phyloP scores from a whole-genome alignment of 352 stramenopile genomes.

The Phytopythium chamaehyphon region DNA sequence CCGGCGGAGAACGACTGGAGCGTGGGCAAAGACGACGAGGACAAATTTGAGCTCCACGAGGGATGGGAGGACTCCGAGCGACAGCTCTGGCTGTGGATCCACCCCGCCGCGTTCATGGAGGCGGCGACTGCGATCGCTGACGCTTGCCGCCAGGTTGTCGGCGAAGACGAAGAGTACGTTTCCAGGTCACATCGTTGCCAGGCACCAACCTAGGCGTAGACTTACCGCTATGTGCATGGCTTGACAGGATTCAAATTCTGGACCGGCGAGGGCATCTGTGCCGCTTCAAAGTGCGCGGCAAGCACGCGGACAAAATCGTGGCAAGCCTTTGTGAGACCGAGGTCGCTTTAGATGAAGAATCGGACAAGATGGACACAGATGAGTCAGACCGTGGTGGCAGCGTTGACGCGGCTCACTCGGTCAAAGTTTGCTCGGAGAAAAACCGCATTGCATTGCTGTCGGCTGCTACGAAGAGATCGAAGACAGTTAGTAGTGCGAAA shows the following conservation, averaged over 20 bases:
- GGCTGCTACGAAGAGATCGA: background rate
- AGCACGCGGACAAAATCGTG: slow-evolving; percentile 34
- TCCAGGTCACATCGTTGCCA: too few relatives aligned
- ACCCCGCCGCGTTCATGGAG: slow-evolving; percentile 72
- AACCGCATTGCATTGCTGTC: slow-evolving; percentile 21
- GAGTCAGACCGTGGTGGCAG: slow-evolving; percentile 54
- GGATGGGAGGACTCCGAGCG: slow-evolving; percentile 46
- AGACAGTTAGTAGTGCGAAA: background rate
- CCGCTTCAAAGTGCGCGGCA: slow-evolving; percentile 63
- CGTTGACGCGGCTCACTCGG: slow-evolving; percentile 17
- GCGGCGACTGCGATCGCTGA: slow-evolving; percentile 49
- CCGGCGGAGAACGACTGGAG: slow-evolving; percentile 33
- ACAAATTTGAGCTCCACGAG: slow-evolving; percentile 27
- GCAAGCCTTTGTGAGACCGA: slow-evolving; percentile 11
- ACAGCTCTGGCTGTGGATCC: slow-evolving; percentile 79
- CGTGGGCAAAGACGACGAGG: background rate
- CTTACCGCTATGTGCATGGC: background rate
- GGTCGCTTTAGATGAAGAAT: slow-evolving; percentile 1
- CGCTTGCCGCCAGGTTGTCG: slow-evolving; percentile 44
- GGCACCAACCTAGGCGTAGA: too few relatives aligned
- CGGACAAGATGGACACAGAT: background rate
- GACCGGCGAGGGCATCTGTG: slow-evolving; percentile 66
- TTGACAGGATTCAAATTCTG: slow-evolving; percentile 43
- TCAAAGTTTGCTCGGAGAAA: slow-evolving; percentile 3
- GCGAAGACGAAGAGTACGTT: slow-evolving; percentile 27